Evolutionary conservation across 2,329 filamentous ascomycete species (phyloP).

Genomic region (Teratosphaeria viscida): DNA sequence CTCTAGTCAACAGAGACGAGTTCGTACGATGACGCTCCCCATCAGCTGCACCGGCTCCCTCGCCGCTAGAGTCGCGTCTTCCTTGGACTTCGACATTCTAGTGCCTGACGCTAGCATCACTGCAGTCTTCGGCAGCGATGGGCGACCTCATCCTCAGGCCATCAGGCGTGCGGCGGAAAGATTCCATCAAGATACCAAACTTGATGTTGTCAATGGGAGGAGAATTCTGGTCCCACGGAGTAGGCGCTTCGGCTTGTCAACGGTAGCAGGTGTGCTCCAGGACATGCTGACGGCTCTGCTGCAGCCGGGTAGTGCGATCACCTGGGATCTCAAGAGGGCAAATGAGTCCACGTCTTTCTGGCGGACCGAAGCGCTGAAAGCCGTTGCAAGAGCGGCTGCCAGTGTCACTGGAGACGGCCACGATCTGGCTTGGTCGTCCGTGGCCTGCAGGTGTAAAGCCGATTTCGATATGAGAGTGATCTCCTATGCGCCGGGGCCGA

Average conservation of each 20-base stretch:
- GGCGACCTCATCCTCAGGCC: constrained; percentile 12
- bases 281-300: constrained; percentile 7
- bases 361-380: constrained; percentile 7
- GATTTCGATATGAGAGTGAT: constrained; percentile 10
- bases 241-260: background rate
- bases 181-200: constrained; percentile 8
- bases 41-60: background rate
- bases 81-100: constrained; percentile 1
- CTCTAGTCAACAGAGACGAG: background rate
- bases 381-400: constrained; percentile 3
- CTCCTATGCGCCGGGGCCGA: constrained; percentile 5
- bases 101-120: constrained; percentile 2
- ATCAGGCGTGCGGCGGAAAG: constrained; percentile 9
- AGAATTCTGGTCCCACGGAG: constrained; percentile 5
- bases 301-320: constrained; percentile 8
- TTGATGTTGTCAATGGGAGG: constrained; percentile 11
- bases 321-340: constrained; percentile 6
- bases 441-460: background rate
- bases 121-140: constrained; percentile 6
- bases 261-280: constrained; percentile 6
- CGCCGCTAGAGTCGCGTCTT: constrained; percentile 1
- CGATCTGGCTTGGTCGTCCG: constrained; percentile 8
- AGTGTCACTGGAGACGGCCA: constrained; percentile 1
- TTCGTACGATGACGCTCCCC: constrained; percentile 1
- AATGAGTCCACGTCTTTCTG: constrained; percentile 7